phyloP scores from a whole-genome alignment of 176 grass and related monocot genomes.

The Triticum monococcum region DNA sequence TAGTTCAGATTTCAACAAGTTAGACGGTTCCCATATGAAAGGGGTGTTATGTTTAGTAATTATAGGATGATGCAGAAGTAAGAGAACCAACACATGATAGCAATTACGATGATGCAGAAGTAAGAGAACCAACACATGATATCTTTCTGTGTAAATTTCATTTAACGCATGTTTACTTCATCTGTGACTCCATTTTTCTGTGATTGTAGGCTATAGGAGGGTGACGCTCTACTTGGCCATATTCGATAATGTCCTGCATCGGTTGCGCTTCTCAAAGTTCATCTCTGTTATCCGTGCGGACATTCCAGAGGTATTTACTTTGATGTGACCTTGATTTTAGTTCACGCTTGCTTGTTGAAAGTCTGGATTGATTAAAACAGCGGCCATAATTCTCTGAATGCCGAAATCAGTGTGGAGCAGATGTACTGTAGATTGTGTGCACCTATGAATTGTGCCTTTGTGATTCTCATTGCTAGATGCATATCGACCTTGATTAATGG shows the following conservation, averaged over 20 bases:
- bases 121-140: too few relatives aligned
- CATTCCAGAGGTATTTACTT: slow-evolving; percentile 41
- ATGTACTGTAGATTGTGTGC: too few relatives aligned
- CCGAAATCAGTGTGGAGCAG: neutral
- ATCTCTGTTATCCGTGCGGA: slow-evolving; percentile 43
- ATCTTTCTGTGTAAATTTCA: too few relatives aligned
- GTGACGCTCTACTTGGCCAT: slow-evolving; percentile 60
- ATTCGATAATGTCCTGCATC: slow-evolving; percentile 34
- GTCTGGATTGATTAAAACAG: neutral
- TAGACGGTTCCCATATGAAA: too few relatives aligned
- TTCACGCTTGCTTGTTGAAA: neutral
- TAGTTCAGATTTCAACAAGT: too few relatives aligned
- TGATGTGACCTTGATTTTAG: slow-evolving; percentile 24
- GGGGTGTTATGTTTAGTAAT: too few relatives aligned
- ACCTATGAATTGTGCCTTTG: neutral
- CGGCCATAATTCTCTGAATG: slow-evolving; percentile 1
- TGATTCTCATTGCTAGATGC: neutral
- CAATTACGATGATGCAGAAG: too few relatives aligned
- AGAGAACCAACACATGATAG: too few relatives aligned
- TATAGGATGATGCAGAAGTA: too few relatives aligned
- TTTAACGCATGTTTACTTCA: too few relatives aligned
- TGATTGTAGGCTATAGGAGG: slow-evolving; percentile 40
- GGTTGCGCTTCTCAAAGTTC: slow-evolving; percentile 73
- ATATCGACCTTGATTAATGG: slow-evolving; percentile 14
- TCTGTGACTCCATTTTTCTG: slow-evolving; percentile 1